Percentiles rank a stretch among this genome's conserved stretches.
These are phyloP conservation scores for Plasmodium vinckei DNA, from an alignment of 169 alveolate species.

Conservation along the genomic window DNA sequence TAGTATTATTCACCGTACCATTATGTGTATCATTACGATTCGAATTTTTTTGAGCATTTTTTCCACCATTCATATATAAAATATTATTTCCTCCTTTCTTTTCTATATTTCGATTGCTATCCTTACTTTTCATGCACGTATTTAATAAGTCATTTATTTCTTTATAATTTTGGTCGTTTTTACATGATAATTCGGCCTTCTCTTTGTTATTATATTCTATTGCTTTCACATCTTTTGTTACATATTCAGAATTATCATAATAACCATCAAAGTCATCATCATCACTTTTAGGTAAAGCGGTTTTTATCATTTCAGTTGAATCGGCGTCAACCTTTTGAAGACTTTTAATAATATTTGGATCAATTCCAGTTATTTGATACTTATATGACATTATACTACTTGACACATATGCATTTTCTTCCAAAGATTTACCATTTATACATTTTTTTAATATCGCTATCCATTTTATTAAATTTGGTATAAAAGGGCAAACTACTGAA, in stretches of 20 bases:
- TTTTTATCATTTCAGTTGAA: slow-evolving; percentile 71
- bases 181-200: not conserved
- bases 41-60: slow-evolving; percentile 9
- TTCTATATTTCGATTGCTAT: too few relatives aligned
- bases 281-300: slow-evolving; percentile 67
- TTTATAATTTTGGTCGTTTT: not conserved
- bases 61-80: too few relatives aligned
- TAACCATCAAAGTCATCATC: slow-evolving; percentile 24
- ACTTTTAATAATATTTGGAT: slow-evolving; percentile 47
- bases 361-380: slow-evolving; percentile 61
- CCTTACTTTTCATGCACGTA: too few relatives aligned
- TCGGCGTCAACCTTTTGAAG: slow-evolving; percentile 79
- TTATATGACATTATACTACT: slow-evolving; percentile 35
- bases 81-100: too few relatives aligned
- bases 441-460: slow-evolving; percentile 64
- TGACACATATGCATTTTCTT: slow-evolving; percentile 2
- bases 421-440: slow-evolving; percentile 11
- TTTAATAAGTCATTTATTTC: not conserved
- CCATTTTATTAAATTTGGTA: slow-evolving; percentile 81
- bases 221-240: slow-evolving; percentile 4
- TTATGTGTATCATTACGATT: slow-evolving; percentile 26
- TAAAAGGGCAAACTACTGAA: slow-evolving; percentile 72
- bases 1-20: not conserved
- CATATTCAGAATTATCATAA: slow-evolving; percentile 13
- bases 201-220: slow-evolving; percentile 15